Percentiles rank a stretch among this genome's conserved stretches.
phyloP scores from a whole-genome alignment of 2,329 filamentous ascomycete species.

The Elsinoe australis region DNA sequence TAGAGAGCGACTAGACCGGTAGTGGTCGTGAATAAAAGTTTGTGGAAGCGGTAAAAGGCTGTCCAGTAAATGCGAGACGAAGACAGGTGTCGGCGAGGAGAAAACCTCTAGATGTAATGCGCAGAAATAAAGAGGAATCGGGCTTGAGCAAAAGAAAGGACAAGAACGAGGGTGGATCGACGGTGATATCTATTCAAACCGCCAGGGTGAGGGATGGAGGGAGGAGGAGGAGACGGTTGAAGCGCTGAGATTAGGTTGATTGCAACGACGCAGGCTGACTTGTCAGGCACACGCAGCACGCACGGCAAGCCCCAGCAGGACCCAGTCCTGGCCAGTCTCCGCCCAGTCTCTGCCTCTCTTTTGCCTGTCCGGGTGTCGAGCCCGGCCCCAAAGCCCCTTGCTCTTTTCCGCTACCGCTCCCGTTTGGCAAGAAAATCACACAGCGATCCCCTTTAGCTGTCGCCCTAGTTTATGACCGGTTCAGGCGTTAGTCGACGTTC shows the following conservation, averaged over 20 bases:
- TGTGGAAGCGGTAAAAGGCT: neutral
- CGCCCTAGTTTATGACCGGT: conserved; percentile 13
- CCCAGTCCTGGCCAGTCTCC: conserved; percentile 1
- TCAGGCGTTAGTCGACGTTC: neutral
- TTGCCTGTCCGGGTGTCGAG: neutral
- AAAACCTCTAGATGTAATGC: conserved; percentile 5
- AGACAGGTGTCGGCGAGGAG: neutral
- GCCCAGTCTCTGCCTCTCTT: neutral
- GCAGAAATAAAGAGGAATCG: conserved; percentile 9
- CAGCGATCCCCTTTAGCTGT: conserved; percentile 6
- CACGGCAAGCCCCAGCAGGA: conserved; percentile 10
- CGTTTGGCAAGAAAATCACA: conserved; percentile 7
- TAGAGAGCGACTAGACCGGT: conserved; percentile 9
- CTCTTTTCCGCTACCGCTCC: neutral
- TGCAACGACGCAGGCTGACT: neutral
- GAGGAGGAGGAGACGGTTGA: conserved; percentile 13
- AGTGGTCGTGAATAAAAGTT: conserved; percentile 1
- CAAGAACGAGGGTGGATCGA: conserved; percentile 6
- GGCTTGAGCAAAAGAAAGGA: conserved; percentile 3
- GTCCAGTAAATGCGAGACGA: neutral
- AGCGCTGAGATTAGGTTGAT: conserved; percentile 14
- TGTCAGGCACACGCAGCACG: conserved; percentile 10
- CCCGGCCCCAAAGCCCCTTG: no score
- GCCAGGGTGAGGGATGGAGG: conserved; percentile 2
- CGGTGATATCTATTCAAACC: conserved; percentile 10